These are phyloP conservation scores for Quercus suber DNA, from an alignment of 306 rosid genomes.

Conservation along the genomic window DNA sequence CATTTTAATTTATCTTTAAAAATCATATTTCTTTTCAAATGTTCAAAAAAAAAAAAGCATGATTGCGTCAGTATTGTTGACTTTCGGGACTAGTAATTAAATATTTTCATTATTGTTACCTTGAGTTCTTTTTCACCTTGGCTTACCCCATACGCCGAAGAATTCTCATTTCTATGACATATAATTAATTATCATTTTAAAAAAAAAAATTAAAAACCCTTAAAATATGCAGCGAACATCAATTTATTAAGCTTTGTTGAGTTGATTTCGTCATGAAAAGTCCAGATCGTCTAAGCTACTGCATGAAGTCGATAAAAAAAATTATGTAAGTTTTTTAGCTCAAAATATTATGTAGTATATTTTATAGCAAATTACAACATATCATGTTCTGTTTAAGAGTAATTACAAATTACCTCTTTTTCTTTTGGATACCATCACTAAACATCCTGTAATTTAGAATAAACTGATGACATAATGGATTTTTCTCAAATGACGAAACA, in stretches of 20 bases:
- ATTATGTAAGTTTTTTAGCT: no score
- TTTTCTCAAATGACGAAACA: no score
- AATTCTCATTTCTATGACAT: not conserved
- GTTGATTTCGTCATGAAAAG: not conserved
- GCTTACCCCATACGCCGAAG: not conserved
- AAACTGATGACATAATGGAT: no score
- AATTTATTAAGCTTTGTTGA: not conserved
- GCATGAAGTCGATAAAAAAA: not conserved
- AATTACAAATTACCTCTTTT: no score
- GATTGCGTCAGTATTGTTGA: conserved; percentile 1
- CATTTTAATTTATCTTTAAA: not conserved
- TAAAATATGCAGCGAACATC: not conserved
- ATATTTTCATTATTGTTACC: not conserved
- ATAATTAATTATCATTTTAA: not conserved
- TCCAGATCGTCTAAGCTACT: not conserved
- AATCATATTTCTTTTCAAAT: not conserved
- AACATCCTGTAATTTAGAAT: no score
- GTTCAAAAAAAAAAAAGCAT: not conserved
- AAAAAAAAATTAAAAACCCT: no score
- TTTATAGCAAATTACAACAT: no score
- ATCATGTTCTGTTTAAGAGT: no score
- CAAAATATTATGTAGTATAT: no score
- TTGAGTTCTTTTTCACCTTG: not conserved
- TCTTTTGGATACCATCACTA: no score
- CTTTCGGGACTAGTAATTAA: not conserved